A percentile compares a stretch with the other conserved stretches of the same genome.
Evolutionary conservation across 2,329 filamentous ascomycete species (phyloP).

Genomic region (Colletotrichum sp.): DNA sequence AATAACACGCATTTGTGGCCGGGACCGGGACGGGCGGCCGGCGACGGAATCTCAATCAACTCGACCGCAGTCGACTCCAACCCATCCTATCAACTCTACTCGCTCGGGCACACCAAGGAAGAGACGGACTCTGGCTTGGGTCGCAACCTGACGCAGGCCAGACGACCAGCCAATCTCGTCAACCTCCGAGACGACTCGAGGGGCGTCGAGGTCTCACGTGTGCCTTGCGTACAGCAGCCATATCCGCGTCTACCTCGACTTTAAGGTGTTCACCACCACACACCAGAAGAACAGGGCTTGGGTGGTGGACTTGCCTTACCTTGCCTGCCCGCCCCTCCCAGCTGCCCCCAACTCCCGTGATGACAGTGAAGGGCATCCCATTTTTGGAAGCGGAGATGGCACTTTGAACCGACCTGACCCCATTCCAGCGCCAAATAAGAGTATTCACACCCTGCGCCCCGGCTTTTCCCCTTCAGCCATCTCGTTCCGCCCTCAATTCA

Average conservation of each 20-base stretch:
- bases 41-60: not conserved
- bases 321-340: not conserved
- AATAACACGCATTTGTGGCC: not conserved
- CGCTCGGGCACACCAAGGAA: slow-evolving; percentile 19
- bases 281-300: not conserved
- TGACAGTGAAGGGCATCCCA: not conserved
- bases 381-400: slow-evolving; percentile 13
- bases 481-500: slow-evolving; percentile 1
- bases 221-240: slow-evolving; percentile 11
- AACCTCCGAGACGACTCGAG: slow-evolving; percentile 5
- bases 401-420: slow-evolving; percentile 1
- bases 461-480: slow-evolving; percentile 3
- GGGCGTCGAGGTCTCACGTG: slow-evolving; percentile 20
- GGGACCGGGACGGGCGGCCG: not conserved
- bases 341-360: not conserved
- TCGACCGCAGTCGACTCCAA: not conserved
- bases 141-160: slow-evolving; percentile 20
- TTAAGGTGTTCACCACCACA: not conserved
- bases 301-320: not conserved
- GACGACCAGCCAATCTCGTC: slow-evolving; percentile 14
- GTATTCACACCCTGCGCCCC: slow-evolving; percentile 13
- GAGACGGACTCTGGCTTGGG: slow-evolving; percentile 17
- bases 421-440: slow-evolving; percentile 13
- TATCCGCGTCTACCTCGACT: not conserved
- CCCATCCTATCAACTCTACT: not conserved